Evolutionary conservation across 2,329 filamentous ascomycete genomes (phyloP).

Genomic region (Fusarium haematococcum): DNA sequence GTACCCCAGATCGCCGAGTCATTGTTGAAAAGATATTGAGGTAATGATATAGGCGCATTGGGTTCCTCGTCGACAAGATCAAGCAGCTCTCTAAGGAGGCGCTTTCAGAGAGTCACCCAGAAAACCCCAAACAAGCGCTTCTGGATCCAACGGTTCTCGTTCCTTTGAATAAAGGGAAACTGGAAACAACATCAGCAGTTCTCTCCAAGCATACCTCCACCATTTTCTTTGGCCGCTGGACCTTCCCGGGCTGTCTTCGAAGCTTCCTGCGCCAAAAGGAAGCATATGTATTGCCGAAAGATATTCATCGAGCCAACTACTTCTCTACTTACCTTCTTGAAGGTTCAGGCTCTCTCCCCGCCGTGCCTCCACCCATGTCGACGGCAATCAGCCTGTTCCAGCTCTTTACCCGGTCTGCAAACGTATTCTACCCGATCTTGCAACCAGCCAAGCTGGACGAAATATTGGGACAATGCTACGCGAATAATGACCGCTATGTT

Average conservation of each 20-base stretch:
- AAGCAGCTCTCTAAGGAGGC: not conserved
- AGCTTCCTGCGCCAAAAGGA: not conserved
- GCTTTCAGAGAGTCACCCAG: not conserved
- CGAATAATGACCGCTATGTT: not conserved
- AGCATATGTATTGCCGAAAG: not conserved
- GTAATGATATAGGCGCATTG: not conserved
- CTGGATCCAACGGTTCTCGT: not conserved
- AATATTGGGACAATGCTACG: not conserved
- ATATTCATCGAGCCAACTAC: not conserved
- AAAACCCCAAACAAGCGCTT: not conserved
- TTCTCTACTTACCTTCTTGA: not conserved
- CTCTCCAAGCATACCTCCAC: not conserved
- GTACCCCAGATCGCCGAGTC: not conserved
- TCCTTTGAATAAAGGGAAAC: not conserved
- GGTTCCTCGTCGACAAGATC: not conserved
- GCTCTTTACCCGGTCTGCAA: not conserved
- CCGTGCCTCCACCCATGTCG: not conserved
- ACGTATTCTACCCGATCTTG: not conserved
- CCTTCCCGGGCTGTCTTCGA: not conserved
- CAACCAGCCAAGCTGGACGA: not conserved
- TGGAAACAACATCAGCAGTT: not conserved
- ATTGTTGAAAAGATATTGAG: not conserved
- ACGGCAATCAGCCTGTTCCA: not conserved
- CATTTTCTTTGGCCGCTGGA: not conserved
- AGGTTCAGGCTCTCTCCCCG: not conserved